Conservation (phyloP, 2,329 filamentous ascomycete genomes). For the Diaporthe australafricana region DNA sequence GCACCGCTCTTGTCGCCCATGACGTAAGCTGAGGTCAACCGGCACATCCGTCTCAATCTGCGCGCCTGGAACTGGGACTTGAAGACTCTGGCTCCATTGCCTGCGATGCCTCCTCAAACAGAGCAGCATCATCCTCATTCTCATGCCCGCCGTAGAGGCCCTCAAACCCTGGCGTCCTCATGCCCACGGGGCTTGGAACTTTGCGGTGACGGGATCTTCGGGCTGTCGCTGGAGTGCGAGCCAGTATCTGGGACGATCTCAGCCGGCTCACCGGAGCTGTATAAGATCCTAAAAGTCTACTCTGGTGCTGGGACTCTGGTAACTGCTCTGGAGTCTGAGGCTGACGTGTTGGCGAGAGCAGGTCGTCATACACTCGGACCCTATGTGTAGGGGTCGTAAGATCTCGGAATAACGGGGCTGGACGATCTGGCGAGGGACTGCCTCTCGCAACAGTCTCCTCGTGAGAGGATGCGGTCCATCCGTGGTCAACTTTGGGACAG, state of each 20-base stretch:
- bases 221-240: slow-evolving; percentile 40
- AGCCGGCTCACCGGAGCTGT: slow-evolving; percentile 53
- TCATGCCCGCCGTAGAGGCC: slow-evolving; percentile 62
- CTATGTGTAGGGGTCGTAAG: slow-evolving; percentile 39
- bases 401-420: slow-evolving; percentile 35
- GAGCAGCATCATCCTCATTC: slow-evolving; percentile 56
- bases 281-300: slow-evolving; percentile 55
- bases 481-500: slow-evolving; percentile 1
- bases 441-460: slow-evolving; percentile 4
- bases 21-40: neutral
- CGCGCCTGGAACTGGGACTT: neutral
- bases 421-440: slow-evolving; percentile 24
- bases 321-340: slow-evolving; percentile 63
- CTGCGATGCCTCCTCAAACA: slow-evolving; percentile 47
- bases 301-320: slow-evolving; percentile 61
- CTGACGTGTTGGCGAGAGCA: slow-evolving; percentile 54
- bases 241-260: slow-evolving; percentile 37
- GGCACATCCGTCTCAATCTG: slow-evolving; percentile 1
- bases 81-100: slow-evolving; percentile 13
- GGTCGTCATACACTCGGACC: slow-evolving; percentile 60
- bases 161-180: slow-evolving; percentile 56
- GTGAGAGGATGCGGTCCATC: slow-evolving; percentile 4
- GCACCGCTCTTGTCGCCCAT: neutral
- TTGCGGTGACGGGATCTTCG: slow-evolving; percentile 41
- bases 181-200: slow-evolving; percentile 50